Base-by-base conservation (phyloP, 768 basidiomycete genomes). In the Auriculariales sp. region DNA sequence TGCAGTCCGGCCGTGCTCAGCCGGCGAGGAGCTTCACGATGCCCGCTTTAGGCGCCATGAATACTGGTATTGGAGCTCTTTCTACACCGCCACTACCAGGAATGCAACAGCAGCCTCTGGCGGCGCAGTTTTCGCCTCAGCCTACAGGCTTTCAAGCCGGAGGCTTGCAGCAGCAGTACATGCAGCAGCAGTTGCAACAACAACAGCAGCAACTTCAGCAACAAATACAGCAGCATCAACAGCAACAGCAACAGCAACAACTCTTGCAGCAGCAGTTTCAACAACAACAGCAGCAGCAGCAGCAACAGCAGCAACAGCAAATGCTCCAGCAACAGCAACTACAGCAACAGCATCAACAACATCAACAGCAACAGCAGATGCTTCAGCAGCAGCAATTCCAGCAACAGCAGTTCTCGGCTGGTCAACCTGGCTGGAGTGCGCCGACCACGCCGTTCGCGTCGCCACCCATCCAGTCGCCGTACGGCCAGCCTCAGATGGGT, bases 1-100 rank as follows among this genome's bases (percentile, higher is more conserved):
- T 75, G 27, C 74, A 73, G 52, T 58, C 50, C 14, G 64, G 69
- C n/a, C 50, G 63, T 12, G 56, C 59, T 45, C 30, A 11, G 35
- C 50, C 29, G 31, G 51, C 31, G 22, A 27, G 29, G 28, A 46
- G 25, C 24, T 47, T 36, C 35, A 36, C 17, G 5, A 27, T 33
- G 25, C 49, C 36, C 17, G 35, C 30, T 6, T n/a, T n/a, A n/a
- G n/a, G n/a, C n/a, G n/a, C n/a, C n/a, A n/a, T n/a, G n/a, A n/a
- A n/a, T n/a, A n/a, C n/a, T n/a, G n/a, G n/a, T n/a, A n/a, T n/a
- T n/a, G n/a, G n/a, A n/a, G n/a, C 36, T 15, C 30, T 34, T 10
- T 17, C 51, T 7, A 29, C 28, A 17, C 27, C 45, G 32, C n/a
- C 51, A 24, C 25, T 14, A 5, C 28, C 39, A 19, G 19, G 28